These are phyloP conservation scores for Olyra latifolia DNA, from an alignment of 176 grass and related monocot species.

Conservation along the genomic window DNA sequence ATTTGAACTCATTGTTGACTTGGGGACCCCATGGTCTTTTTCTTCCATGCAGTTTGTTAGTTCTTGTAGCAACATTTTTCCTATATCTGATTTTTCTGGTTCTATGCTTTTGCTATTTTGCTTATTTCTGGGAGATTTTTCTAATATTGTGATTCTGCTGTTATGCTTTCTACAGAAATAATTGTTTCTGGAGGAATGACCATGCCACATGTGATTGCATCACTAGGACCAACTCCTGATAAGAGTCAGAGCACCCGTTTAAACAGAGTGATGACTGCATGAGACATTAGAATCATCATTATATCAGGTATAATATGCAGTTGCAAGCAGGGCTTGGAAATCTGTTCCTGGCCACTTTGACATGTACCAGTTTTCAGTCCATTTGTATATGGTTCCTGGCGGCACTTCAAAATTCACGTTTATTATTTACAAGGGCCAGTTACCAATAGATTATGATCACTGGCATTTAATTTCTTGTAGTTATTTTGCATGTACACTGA, in stretches of 20 bases:
- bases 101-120: constrained; percentile 24
- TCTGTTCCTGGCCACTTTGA: neutral
- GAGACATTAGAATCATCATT: constrained; percentile 18
- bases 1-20: neutral
- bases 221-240: constrained; percentile 56
- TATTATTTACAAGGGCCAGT: neutral
- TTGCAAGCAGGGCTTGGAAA: neutral
- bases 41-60: neutral
- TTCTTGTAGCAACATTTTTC: neutral
- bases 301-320: constrained; percentile 32
- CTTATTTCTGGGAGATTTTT: constrained; percentile 69
- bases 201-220: constrained; percentile 88
- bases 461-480: neutral
- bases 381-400: neutral
- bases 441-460: neutral
- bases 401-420: neutral
- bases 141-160: constrained; percentile 17
- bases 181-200: constrained; percentile 99
- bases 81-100: constrained; percentile 7
- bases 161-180: constrained; percentile 68
- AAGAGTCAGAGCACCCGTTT: constrained; percentile 69
- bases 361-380: neutral
- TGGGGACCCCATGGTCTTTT: no score
- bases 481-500: neutral
- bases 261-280: constrained; percentile 62